Percentiles rank a stretch among this genome's conserved stretches.
phyloP scores from a whole-genome alignment of 306 rosid genomes.

The Begonia masoniana region DNA sequence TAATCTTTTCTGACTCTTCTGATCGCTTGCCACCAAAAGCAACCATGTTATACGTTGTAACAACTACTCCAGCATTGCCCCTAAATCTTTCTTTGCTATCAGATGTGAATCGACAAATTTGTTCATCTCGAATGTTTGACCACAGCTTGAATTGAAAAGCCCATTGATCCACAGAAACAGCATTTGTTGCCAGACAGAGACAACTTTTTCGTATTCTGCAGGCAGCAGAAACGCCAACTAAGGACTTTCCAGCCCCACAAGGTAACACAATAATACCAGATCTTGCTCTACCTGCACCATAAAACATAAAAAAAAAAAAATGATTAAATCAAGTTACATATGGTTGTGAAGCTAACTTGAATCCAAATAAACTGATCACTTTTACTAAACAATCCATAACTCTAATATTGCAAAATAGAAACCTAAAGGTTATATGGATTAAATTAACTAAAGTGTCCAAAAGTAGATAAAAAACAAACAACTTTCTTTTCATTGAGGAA shows the following conservation, averaged over 20 bases:
- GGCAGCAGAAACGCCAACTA: conserved; percentile 98
- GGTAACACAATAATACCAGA: conserved; percentile 96
- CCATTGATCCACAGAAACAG: conserved; percentile 98
- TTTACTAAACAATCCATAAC: no score
- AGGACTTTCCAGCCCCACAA: conserved; percentile 96
- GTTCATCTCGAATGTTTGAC: conserved; percentile 93
- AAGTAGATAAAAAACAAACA: no score
- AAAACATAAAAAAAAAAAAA: neutral
- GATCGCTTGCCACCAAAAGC: conserved; percentile 95
- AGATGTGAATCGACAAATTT: conserved; percentile 93
- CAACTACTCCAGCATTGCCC: conserved; percentile 94
- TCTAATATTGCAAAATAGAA: no score
- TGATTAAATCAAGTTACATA: conserved; percentile 7
- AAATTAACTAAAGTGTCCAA: no score
- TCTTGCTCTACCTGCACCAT: conserved; percentile 78
- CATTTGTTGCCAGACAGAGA: conserved; percentile 95
- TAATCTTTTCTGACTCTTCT: conserved; percentile 88
- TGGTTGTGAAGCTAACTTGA: conserved; percentile 4
- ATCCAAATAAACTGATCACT: neutral
- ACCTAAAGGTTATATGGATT: no score
- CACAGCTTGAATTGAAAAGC: conserved; percentile 93
- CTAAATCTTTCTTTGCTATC: conserved; percentile 95
- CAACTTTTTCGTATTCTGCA: conserved; percentile 84
- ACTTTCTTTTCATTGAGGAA: no score
- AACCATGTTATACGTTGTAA: conserved; percentile 92